Evolutionary conservation across 1,139 yeast species (phyloP).

Genomic region (Hansenula sp.): DNA sequence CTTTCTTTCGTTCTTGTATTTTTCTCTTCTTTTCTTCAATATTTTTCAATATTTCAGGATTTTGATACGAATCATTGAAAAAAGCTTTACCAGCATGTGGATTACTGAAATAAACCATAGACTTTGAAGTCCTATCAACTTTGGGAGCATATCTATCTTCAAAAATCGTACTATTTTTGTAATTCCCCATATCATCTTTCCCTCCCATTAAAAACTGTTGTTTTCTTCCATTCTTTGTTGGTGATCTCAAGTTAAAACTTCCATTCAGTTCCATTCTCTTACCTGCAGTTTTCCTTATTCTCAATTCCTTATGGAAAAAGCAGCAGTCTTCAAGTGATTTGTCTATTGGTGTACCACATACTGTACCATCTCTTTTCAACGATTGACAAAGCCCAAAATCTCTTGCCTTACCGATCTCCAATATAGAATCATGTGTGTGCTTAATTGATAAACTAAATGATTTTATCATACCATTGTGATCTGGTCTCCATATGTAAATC

Average conservation of each 20-base stretch:
- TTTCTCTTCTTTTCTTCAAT: slow-evolving; percentile 36
- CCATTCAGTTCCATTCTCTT: slow-evolving; percentile 75
- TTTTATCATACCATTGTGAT: slow-evolving; percentile 25
- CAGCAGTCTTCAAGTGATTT: slow-evolving; percentile 51
- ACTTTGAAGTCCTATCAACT: slow-evolving; percentile 18
- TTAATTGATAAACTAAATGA: slow-evolving; percentile 62
- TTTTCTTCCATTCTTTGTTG: slow-evolving; percentile 33
- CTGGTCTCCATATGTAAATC: slow-evolving; percentile 38
- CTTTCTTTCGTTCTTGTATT: slow-evolving; percentile 17
- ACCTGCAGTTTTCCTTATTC: slow-evolving; percentile 47
- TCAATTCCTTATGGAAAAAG: slow-evolving; percentile 63
- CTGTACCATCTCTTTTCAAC: slow-evolving; percentile 36
- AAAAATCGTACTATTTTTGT: slow-evolving; percentile 25
- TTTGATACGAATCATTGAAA: slow-evolving; percentile 29
- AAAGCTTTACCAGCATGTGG: slow-evolving; percentile 41
- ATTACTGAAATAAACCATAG: slow-evolving; percentile 32
- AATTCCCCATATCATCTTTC: slow-evolving; percentile 16
- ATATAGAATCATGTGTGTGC: slow-evolving; percentile 44
- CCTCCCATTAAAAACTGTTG: slow-evolving; percentile 31
- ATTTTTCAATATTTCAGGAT: slow-evolving; percentile 37
- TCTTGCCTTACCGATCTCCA: slow-evolving; percentile 72
- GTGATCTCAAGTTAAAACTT: slow-evolving; percentile 41
- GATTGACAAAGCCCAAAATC: slow-evolving; percentile 67
- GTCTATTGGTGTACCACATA: slow-evolving; percentile 62
- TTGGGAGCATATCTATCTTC: slow-evolving; percentile 26